Conservation (phyloP, 495 filamentous ascomycete species). For the Delitschia confertaspora region DNA sequence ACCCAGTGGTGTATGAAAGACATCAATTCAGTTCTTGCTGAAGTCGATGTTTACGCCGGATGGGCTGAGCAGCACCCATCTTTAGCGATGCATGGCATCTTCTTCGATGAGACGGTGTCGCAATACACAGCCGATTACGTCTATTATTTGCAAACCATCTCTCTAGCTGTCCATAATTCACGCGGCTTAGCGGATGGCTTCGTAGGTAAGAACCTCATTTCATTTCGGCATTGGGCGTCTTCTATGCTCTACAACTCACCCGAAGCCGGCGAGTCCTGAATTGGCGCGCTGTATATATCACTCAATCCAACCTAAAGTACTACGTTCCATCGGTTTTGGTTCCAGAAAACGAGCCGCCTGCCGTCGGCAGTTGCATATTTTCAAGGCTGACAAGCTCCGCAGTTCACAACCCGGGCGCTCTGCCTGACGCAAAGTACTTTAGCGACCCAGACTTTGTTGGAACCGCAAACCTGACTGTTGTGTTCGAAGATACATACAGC, state of each 20-base stretch:
- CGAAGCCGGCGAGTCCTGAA: constrained; percentile 16
- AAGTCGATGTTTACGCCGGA: constrained; percentile 20
- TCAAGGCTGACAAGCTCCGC: constrained; percentile 15
- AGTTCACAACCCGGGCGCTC: constrained; percentile 26
- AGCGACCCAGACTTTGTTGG: constrained; percentile 9
- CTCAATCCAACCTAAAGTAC: constrained; percentile 3
- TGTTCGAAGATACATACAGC: constrained; percentile 18
- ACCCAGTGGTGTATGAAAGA: constrained; percentile 24
- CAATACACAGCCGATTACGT: constrained; percentile 27
- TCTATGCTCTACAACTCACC: constrained; percentile 5
- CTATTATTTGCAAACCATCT: constrained; percentile 34
- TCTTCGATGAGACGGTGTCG: constrained; percentile 27
- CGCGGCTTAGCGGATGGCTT: constrained; percentile 18
- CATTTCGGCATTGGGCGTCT: constrained; percentile 17
- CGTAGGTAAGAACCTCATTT: constrained; percentile 22
- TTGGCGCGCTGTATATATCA: constrained; percentile 7
- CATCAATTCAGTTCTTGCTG: constrained; percentile 15
- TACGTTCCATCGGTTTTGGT: background rate
- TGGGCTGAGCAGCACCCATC: constrained; percentile 13
- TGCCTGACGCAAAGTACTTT: constrained; percentile 21
- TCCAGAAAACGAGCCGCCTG: constrained; percentile 1
- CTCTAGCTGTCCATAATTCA: constrained; percentile 27
- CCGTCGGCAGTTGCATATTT: constrained; percentile 20
- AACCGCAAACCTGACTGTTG: constrained; percentile 18
- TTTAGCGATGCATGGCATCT: constrained; percentile 21